Evolutionary conservation across 768 basidiomycete species (phyloP).

Genomic region (Auricularia auricula-judae): DNA sequence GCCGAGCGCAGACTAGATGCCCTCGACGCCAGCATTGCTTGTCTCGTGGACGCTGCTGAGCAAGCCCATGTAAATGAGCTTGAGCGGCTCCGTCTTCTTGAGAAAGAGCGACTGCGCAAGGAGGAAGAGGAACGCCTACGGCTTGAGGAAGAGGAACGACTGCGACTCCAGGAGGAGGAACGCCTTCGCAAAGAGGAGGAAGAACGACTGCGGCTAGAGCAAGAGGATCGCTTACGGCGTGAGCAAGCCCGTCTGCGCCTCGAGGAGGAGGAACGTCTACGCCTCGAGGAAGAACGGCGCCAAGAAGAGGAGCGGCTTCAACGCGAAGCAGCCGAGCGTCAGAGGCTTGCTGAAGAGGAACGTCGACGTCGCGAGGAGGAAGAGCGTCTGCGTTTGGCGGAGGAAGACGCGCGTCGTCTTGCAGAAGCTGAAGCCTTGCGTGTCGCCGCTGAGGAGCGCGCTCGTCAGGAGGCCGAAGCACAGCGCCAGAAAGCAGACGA

Average conservation of each 20-base stretch:
- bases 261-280: slow-evolving; percentile 8
- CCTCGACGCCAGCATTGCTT: background rate
- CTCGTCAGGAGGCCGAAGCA: background rate
- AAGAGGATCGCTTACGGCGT: too few species aligned
- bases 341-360: slow-evolving; percentile 16
- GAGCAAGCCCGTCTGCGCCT: slow-evolving; percentile 7
- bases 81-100: slow-evolving; percentile 12
- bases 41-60: background rate
- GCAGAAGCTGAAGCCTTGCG: background rate
- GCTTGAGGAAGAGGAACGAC: slow-evolving; percentile 18
- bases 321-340: slow-evolving; percentile 3
- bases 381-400: slow-evolving; percentile 12
- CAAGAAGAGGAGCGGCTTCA: background rate
- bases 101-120: slow-evolving; percentile 26
- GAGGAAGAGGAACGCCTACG: slow-evolving; percentile 4
- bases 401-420: slow-evolving; percentile 2
- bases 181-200: slow-evolving; percentile 9
- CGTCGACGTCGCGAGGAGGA: slow-evolving; percentile 11
- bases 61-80: background rate
- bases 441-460: background rate
- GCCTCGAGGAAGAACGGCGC: background rate
- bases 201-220: slow-evolving; percentile 21
- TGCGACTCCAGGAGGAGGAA: slow-evolving; percentile 9
- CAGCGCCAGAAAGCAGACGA: too few species aligned
- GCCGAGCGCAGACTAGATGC: background rate